Evolutionary conservation across 305 asterid species (phyloP).

Genomic region (Vinca major): DNA sequence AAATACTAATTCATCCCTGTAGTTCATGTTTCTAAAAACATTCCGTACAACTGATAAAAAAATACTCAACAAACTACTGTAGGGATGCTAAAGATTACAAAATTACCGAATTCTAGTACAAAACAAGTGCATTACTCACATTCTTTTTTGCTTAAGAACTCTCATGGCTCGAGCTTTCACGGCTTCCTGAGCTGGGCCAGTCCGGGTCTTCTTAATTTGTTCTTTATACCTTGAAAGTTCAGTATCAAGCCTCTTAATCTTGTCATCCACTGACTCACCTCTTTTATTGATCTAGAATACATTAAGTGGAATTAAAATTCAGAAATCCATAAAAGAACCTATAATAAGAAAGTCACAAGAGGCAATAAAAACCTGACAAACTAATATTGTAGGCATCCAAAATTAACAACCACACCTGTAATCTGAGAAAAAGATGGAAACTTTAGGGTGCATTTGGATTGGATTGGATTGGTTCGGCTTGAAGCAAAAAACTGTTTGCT

Average conservation of each 20-base stretch:
- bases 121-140: slow-evolving; percentile 35
- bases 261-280: slow-evolving; percentile 84
- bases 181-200: slow-evolving; percentile 97
- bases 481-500: no score
- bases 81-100: neutral
- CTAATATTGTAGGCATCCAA: no score
- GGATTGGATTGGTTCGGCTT: no score
- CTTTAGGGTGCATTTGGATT: no score
- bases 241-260: slow-evolving; percentile 71
- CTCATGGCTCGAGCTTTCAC: slow-evolving; percentile 98
- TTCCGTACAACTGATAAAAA: no score
- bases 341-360: neutral
- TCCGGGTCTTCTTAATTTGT: slow-evolving; percentile 87
- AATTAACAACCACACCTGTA: no score
- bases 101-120: neutral
- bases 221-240: slow-evolving; percentile 71
- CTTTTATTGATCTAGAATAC: slow-evolving; percentile 66
- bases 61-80: no score
- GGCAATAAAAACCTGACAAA: neutral
- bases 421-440: no score
- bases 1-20: no score
- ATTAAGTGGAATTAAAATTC: no score
- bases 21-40: no score
- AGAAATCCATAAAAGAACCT: no score
- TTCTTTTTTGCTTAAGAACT: slow-evolving; percentile 84